phyloP scores from a whole-genome alignment of 176 grass and related monocot species.

The Musa beccarii region DNA sequence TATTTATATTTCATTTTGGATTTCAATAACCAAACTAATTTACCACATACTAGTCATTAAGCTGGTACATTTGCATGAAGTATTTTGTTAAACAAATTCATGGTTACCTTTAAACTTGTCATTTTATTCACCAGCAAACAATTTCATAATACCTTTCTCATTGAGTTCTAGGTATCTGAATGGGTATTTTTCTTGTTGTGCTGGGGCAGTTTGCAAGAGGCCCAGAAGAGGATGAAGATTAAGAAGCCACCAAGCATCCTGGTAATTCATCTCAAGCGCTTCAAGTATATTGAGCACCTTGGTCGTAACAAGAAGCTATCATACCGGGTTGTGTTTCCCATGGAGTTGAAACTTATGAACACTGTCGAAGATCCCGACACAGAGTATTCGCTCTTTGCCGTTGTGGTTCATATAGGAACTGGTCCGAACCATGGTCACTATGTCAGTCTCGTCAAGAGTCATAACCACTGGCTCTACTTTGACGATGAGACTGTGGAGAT shows the following conservation, averaged over 20 bases:
- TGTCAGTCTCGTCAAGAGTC: constrained; percentile 92
- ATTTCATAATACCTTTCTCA: background rate
- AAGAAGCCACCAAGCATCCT: constrained; percentile 90
- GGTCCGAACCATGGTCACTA: constrained; percentile 95
- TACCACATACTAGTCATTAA: no score
- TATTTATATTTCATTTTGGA: no score
- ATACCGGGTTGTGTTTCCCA: constrained; percentile 84
- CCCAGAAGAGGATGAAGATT: constrained; percentile 97
- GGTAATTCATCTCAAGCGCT: constrained; percentile 96
- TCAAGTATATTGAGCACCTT: constrained; percentile 96
- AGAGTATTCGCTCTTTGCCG: constrained; percentile 88
- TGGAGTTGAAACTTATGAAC: constrained; percentile 89
- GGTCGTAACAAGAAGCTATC: constrained; percentile 83
- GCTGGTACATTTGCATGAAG: background rate
- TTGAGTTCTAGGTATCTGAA: background rate
- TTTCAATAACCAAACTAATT: no score
- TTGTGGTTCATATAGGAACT: constrained; percentile 88
- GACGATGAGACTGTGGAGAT: constrained; percentile 95
- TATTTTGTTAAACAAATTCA: background rate
- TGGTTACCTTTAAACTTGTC: background rate
- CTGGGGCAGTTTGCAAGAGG: constrained; percentile 74
- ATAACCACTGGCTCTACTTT: constrained; percentile 89
- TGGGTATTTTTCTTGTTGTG: constrained; percentile 11
- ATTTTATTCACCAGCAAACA: background rate
- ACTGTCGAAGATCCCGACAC: constrained; percentile 70